Base-by-base conservation (phyloP, 495 filamentous ascomycete species). In the Daldinia concentrica region DNA sequence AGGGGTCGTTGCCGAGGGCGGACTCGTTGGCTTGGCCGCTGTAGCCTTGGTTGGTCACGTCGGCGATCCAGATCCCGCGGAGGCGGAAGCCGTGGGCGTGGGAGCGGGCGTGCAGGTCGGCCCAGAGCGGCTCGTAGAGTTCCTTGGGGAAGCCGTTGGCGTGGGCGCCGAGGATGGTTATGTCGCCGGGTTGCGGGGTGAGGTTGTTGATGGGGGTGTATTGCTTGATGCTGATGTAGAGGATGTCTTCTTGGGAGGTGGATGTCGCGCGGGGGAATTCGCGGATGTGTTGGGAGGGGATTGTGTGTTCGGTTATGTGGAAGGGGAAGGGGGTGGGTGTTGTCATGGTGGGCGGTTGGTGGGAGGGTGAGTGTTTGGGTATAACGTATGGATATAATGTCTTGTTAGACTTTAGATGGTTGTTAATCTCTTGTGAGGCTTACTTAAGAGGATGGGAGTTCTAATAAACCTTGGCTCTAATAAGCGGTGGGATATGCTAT, bases 101-200 rank as follows among this genome's bases (percentile, higher is more conserved):
- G 7, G 87, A 84, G 5, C 79, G 77, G 3, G 76, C 70, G 66
- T 90, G 81, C 1, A 97, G 82, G 62, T 95, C 91, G 54, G 90
- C 91, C 89, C 92, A 97, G 4, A 96, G 84, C 3, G 94, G 92
- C 73, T 97, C 94, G 77, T 96, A 97, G 17, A 97, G 83, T 81
- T 93, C 94, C 90, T 97, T 97, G n/a, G 91, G 90, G 72, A 97
- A 95, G 56, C 91, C 93, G 81, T 95, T 96, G 11, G 92, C 94
- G 79, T 95, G 92, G 11, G 92, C 89, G 19, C 85, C 92, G 62
- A 97, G 86, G 72, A 97, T 91, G 34, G 93, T 97, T 6, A 96
- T 79, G 79, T 95, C 93, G 6, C 92, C 92, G 0, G 85, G 85
- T 63, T 88, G 81, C 0, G 91, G 89, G 62, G 81, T 72, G 0